A percentile compares a stretch with the other conserved stretches of the same genome.
These are phyloP conservation scores for Umbelopsis sp. DNA, from an alignment of 192 early-diverging fungal genomes.

Conservation along the genomic window DNA sequence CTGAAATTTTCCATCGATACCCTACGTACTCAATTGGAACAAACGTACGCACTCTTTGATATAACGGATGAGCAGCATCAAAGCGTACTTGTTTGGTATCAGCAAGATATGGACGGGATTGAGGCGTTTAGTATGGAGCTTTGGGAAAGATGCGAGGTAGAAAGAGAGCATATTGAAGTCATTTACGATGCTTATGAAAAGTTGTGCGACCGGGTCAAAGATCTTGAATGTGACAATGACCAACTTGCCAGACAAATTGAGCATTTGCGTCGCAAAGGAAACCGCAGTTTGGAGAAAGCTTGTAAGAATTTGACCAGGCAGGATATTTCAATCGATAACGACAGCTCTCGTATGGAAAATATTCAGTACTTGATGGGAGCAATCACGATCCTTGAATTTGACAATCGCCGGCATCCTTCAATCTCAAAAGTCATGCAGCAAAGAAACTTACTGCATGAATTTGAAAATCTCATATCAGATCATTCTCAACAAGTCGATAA, in stretches of 20 bases:
- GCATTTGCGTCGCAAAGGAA: background rate
- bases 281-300: background rate
- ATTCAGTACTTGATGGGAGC: constrained; percentile 12
- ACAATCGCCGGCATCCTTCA: constrained; percentile 10
- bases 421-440: background rate
- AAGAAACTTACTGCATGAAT: background rate
- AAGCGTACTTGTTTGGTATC: constrained; percentile 32
- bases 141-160: constrained; percentile 38
- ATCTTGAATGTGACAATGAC: constrained; percentile 45
- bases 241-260: constrained; percentile 13
- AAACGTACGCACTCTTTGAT: constrained; percentile 53
- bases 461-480: background rate
- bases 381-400: background rate
- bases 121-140: constrained; percentile 40
- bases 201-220: constrained; percentile 40
- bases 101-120: constrained; percentile 38
- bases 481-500: constrained; percentile 6
- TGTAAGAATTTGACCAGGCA: background rate
- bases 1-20: constrained; percentile 37
- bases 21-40: constrained; percentile 46
- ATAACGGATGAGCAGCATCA: constrained; percentile 42
- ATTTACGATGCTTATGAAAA: constrained; percentile 41
- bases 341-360: background rate
- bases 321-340: background rate
- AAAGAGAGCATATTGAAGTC: constrained; percentile 41